Evolutionary conservation across 2,329 filamentous ascomycete species (phyloP), one percentile per base, ranked within the genome.

Genomic region (Allantophomopsis cytisporea): DNA sequence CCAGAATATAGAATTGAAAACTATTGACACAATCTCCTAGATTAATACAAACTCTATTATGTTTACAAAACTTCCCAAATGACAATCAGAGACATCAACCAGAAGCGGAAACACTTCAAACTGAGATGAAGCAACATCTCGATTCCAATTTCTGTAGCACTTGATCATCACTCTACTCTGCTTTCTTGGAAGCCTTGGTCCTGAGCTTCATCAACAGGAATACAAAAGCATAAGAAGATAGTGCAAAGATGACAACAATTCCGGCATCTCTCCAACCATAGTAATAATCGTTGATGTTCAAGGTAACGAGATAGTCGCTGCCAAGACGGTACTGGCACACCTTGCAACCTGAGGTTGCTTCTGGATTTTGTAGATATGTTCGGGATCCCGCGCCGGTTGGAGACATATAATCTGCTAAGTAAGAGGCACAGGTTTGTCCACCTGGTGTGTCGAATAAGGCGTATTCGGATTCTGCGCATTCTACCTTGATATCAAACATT

Each of bases 251-350:
- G 3, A 60, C 62, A 7, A 61, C 62, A 34, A 67, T 65, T 2
- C 52, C 79, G 0, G 73, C 72, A 54, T 83, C 66, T 36, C 80
- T 65, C 80, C 79, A 83, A 0, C 75, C 78, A 47, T 75, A 76
- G 43, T 65, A 72, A 47, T 80, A 73, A 3, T 73, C 64, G 1
- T 63, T 62, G 6, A 83, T 48, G 50, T 82, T 80, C 11, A 83
- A 45, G 0, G 64, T 72, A 2, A 56, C 48, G 2, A 83, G 53
- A 45, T 79, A 83, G 41, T 80, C 77, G 5, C 66, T 62, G 0
- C 76, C 78, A 14, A 50, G 56, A 1, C 54, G 56, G 52, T 73
- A 83, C 44, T 73, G 62, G 49, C 80, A 84, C 0, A 83, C 76
- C 31, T 57, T 56, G 53, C 80, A 84, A 0, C 55, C 60, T 0